Percentiles rank a stretch among this genome's conserved stretches.
phyloP scores from a whole-genome alignment of 2,329 filamentous ascomycete species.

The Penicillium frequentans region DNA sequence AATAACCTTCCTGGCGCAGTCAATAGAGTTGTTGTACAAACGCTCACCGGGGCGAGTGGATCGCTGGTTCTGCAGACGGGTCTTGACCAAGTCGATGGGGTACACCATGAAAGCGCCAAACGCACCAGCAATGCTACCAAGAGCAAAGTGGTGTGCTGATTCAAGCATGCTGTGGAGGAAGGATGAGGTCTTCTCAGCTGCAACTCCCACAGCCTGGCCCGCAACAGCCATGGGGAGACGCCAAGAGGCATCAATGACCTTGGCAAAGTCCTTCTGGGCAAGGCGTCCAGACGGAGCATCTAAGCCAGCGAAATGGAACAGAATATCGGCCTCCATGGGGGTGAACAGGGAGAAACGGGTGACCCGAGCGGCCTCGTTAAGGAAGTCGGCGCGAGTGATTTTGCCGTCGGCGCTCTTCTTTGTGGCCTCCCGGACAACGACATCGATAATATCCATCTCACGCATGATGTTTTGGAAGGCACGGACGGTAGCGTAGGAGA shows the following conservation, averaged over 20 bases:
- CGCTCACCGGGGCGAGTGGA: slow-evolving; percentile 77
- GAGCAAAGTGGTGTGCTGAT: slow-evolving; percentile 83
- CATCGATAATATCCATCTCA: slow-evolving; percentile 96
- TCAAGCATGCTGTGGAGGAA: slow-evolving; percentile 67
- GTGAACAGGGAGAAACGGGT: slow-evolving; percentile 96
- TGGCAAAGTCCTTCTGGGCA: slow-evolving; percentile 80
- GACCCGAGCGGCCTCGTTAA: slow-evolving; percentile 87
- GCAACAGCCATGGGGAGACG: slow-evolving; percentile 63
- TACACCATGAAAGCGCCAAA: slow-evolving; percentile 99
- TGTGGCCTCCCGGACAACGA: slow-evolving; percentile 86
- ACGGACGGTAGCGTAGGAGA: slow-evolving; percentile 95
- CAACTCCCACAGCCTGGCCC: slow-evolving; percentile 52
- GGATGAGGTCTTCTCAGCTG: slow-evolving; percentile 56
- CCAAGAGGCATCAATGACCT: slow-evolving; percentile 94
- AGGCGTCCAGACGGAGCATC: slow-evolving; percentile 86
- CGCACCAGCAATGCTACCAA: slow-evolving; percentile 87
- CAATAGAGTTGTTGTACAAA: slow-evolving; percentile 94
- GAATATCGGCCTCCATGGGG: slow-evolving; percentile 96
- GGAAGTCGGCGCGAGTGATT: slow-evolving; percentile 90
- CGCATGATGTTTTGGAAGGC: slow-evolving; percentile 98
- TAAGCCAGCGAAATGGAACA: slow-evolving; percentile 96
- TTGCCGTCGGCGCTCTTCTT: slow-evolving; percentile 81
- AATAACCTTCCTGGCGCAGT: slow-evolving; percentile 91
- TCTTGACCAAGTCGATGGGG: slow-evolving; percentile 98
- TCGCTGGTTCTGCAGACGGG: slow-evolving; percentile 96